Conservation (phyloP, 345 rosid species). For the Cardamine chenopodiifolia region DNA sequence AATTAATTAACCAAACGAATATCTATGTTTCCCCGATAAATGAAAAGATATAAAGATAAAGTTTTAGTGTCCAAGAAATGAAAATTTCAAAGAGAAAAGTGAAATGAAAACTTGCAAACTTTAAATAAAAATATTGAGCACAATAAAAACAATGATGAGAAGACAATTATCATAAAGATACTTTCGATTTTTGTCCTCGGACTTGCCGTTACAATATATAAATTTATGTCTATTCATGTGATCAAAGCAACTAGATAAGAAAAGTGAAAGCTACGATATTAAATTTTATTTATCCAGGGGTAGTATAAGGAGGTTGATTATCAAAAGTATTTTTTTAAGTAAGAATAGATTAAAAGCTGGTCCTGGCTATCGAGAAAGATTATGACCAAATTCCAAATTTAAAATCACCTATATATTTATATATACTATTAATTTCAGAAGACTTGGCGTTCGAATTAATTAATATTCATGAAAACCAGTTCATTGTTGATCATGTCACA, state of each 20-base stretch:
- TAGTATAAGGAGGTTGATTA: no score
- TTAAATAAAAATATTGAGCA: slow-evolving; percentile 28
- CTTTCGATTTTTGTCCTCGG: slow-evolving; percentile 35
- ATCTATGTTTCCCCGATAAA: slow-evolving; percentile 33
- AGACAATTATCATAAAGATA: slow-evolving; percentile 41
- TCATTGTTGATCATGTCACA: neutral
- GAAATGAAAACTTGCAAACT: neutral
- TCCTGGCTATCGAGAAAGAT: no score
- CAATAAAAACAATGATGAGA: slow-evolving; percentile 41
- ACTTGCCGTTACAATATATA: slow-evolving; percentile 15
- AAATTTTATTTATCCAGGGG: no score
- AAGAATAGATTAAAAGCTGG: no score
- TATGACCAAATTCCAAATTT: no score
- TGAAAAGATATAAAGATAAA: slow-evolving; percentile 38
- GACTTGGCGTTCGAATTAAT: neutral
- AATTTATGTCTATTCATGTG: slow-evolving; percentile 7
- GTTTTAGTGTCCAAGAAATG: slow-evolving; percentile 28
- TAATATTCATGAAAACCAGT: neutral
- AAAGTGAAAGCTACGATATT: neutral
- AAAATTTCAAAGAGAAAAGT: slow-evolving; percentile 31
- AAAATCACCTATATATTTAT: neutral
- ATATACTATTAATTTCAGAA: neutral
- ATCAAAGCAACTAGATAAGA: neutral
- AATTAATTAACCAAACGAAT: slow-evolving; percentile 22
- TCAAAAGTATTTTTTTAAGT: no score